Evolutionary conservation across 1,139 yeast genomes (phyloP), one percentile per base, ranked within the genome.

Genomic region (Saccharomyces hybrid): DNA sequence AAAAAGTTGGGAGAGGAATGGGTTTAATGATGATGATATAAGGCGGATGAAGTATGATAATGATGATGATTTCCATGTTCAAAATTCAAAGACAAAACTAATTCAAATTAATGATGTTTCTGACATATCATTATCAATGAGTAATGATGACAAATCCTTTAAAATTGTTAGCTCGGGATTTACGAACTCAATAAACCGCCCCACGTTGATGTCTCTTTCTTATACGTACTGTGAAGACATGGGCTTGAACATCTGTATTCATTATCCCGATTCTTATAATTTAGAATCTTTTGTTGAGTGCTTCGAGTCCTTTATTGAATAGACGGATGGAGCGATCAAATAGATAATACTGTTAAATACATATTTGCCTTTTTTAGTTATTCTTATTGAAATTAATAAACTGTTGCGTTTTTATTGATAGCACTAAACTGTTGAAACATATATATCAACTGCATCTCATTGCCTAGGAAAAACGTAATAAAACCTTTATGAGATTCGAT

Each of bases 281-380:
- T 59, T 67, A 62, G 69, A 67, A 42, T 47, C 57, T 11, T 67
- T 67, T 48, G 67, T 67, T 2, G 68, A 64, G 28, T 59, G 64
- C 38, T 62, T 65, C 52, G 65, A 65, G 55, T 51, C 62, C 5
- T 64, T 65, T 46, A 55, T 65, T n/a, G 68, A 63, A 38, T 38
- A 19, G 6, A 11, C 44, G 9, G 26, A 19, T 19, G 26, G 19
- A 12, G 24, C 44, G 5, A 2, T 38, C 5, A 8, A 38, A 38
- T 16, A 19, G 9, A 14, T 1, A 19, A 16, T 5, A 19, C 11
- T 6, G 26, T 19, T 14, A 9, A 19, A 19, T 38, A 38, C 44
- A 11, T 38, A 38, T 38, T 38, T 38, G 19, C 44, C 11, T 38
- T 38, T 38, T 38, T 38, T 38, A 38, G 19, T 38, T 38, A 38